Base-by-base conservation (phyloP, 23 red algal genomes). In the Agarophyton chilense region DNA sequence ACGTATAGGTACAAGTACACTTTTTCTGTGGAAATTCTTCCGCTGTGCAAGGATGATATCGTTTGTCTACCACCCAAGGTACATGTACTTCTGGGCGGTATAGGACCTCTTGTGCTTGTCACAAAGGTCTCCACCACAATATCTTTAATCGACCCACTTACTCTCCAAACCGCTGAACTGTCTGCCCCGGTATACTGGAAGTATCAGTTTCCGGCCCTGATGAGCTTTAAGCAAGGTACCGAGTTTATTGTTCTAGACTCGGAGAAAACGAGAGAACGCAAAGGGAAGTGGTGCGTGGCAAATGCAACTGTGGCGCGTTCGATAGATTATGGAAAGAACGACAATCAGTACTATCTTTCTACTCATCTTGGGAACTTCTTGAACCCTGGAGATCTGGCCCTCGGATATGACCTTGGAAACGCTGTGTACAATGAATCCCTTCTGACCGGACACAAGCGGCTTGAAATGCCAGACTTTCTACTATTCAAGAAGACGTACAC, bases 1-100 rank as follows among this genome's bases (percentile, higher is more conserved):
- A 83, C 72, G 2, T 99, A 95, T 61, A 67, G 90, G 21, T 99
- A 99, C 86, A 99, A 99, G 47, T 99, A 99, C 79, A 92, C 97
- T 13, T 99, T 99, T 71, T 96, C 93, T 1, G 97, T 90, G 28
- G 97, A 99, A 62, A 92, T 99, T 18, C 63, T 94, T 18, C 97
- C 97, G 28, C 33, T 99, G 29, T 99, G 97, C 78, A 81, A 89
- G 60, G 97, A 99, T 64, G 97, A 99, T 70, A 67, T 99, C 50
- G 83, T 96, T 11, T 89, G 62, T 60, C 79, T 99, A 22, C 97
- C 97, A 29, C 90, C 87, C 10, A 95, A 95, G 56, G 54, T 99
- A 10, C 62, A 89, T 51, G 62, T 63, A 2, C 61, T 65, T 55
- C 54, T 99, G 29, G 97, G 97, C 17, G 97, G 97, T 35, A 88